Evolutionary conservation across 2,329 filamentous ascomycete genomes (phyloP), one percentile per base, ranked within the genome.

Genomic region (Neodidymelliopsis sp.): DNA sequence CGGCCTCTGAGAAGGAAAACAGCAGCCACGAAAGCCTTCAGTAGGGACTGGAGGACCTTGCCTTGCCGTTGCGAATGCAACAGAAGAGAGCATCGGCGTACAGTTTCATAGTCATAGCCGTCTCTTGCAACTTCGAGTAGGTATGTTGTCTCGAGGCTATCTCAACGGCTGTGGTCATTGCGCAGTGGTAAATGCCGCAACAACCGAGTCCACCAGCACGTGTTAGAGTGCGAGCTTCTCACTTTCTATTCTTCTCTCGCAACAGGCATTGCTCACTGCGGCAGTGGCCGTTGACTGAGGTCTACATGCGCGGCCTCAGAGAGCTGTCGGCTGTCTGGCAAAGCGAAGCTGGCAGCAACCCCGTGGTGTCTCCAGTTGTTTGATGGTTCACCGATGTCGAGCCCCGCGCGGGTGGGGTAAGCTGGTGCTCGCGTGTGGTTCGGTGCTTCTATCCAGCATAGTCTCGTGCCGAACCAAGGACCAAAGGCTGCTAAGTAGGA

Each of bases 361-460:
- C n/a, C 38, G 30, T 19, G 19, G 31, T 19, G 9, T 36, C 30
- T 31, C 30, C 18, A 36, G 37, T 42, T 19, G 25, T 23, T n/a
- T 48, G 30, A 22, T 25, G 36, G 37, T 30, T 34, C 11, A 48
- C 37, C 36, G 37, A 48, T 48, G n/a, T 24, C 5, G 20, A 42
- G 38, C 45, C 45, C 45, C 45, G 45, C 38, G 45, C 34, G 45
- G 25, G 45, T 40, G 45, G 45, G 45, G 45, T 40, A 36, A 31
- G 20, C 6, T 16, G 36, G 29, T 39, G 34, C 45, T 44, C 40
- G 34, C 28, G 27, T 49, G 46, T 33, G 7, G 22, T 29, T 38
- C 29, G 19, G 31, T 31, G 38, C 19, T n/a, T 28, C 16, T 41
- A 13, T 16, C 20, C 20, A 40, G 24, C 44, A 23, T 13, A 37